A percentile compares a stretch with the other conserved stretches of the same genome.
Evolutionary conservation across 345 rosid genomes (phyloP).

Genomic region (Euphorbia tirucalli): DNA sequence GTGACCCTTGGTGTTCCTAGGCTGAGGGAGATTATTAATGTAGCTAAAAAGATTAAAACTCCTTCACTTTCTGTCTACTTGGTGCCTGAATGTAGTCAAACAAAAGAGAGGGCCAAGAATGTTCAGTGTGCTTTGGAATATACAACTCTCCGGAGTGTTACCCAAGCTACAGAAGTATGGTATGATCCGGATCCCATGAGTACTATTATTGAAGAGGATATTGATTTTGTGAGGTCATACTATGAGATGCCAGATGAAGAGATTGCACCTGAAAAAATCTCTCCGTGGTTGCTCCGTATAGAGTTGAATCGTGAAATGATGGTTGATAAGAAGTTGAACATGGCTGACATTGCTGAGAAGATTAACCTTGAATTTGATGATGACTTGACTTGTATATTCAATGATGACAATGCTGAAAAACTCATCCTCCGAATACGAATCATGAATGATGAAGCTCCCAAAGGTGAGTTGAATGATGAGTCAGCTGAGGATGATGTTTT

Average conservation of each 20-base stretch:
- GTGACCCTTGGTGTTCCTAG: conserved; percentile 98
- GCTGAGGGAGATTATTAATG: conserved; percentile 92
- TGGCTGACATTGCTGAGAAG: conserved; percentile 97
- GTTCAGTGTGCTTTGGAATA: conserved; percentile 97
- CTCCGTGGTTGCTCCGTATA: conserved; percentile 97
- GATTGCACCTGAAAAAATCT: conserved; percentile 83
- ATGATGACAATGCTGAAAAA: conserved; percentile 91
- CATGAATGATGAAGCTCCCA: conserved; percentile 95
- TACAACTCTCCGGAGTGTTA: conserved; percentile 93
- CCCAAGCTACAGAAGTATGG: conserved; percentile 97
- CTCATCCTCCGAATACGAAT: conserved; percentile 89
- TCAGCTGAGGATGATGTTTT: conserved; percentile 99
- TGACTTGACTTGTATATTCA: conserved; percentile 88
- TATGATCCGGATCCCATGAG: conserved; percentile 95
- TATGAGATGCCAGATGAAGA: conserved; percentile 99
- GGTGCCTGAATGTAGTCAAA: conserved; percentile 63
- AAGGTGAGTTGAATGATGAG: conserved; percentile 77
- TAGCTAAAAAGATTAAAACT: conserved; percentile 91
- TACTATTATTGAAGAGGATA: conserved; percentile 87
- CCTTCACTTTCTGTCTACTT: conserved; percentile 88
- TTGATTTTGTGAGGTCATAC: conserved; percentile 89
- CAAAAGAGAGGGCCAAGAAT: conserved; percentile 91
- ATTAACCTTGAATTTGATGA: conserved; percentile 90
- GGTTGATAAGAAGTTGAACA: conserved; percentile 93
- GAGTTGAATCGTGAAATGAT: conserved; percentile 99